phyloP scores from a whole-genome alignment of 768 basidiomycete species.

The Candolleomyces eurysporus region DNA sequence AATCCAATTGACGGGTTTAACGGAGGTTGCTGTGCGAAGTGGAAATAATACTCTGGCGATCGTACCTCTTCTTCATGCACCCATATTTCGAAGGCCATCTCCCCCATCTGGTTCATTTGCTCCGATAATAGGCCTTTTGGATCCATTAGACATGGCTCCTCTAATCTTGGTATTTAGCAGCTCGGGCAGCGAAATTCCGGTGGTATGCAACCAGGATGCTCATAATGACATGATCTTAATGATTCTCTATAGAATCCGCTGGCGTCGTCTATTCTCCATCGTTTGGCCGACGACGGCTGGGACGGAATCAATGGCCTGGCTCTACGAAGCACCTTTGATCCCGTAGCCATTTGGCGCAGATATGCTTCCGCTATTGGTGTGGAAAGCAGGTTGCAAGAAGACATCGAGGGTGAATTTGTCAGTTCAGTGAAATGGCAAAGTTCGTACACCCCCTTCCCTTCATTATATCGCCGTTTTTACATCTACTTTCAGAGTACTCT shows the following conservation, averaged over 20 bases:
- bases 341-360: slow-evolving; percentile 42
- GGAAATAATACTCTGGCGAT: slow-evolving; percentile 44
- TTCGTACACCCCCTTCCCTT: slow-evolving; percentile 16
- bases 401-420: slow-evolving; percentile 46
- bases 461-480: neutral
- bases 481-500: slow-evolving; percentile 34
- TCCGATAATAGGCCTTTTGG: slow-evolving; percentile 41
- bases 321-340: slow-evolving; percentile 19
- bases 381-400: slow-evolving; percentile 28
- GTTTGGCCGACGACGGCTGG: neutral
- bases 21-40: neutral
- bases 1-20: slow-evolving; percentile 28
- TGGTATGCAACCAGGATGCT: neutral
- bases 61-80: slow-evolving; percentile 43
- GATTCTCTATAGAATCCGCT: neutral
- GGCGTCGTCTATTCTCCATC: neutral
- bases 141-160: slow-evolving; percentile 55
- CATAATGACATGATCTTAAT: neutral
- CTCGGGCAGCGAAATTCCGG: too few relatives aligned
- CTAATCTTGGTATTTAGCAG: slow-evolving; percentile 30
- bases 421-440: slow-evolving; percentile 57
- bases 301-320: slow-evolving; percentile 8
- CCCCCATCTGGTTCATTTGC: slow-evolving; percentile 20
- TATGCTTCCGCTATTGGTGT: slow-evolving; percentile 37
- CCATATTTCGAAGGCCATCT: slow-evolving; percentile 39